These are phyloP conservation scores for Vaccinium corymbosum DNA, from an alignment of 148 eudicot species.

Conservation along the genomic window DNA sequence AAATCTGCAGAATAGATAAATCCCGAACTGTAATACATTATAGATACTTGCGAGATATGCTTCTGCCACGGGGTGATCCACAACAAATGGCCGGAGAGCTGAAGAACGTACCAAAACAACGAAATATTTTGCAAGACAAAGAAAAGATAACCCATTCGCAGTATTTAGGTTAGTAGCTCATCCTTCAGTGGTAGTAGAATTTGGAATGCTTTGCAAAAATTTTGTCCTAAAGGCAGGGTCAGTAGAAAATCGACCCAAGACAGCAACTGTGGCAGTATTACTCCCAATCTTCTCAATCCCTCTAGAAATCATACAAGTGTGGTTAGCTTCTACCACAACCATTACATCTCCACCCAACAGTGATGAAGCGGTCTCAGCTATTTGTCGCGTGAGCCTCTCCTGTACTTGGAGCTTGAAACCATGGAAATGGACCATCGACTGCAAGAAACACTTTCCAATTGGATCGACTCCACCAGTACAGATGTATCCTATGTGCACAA, in stretches of 20 bases:
- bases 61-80: neutral
- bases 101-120: neutral
- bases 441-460: constrained; percentile 46
- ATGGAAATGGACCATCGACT: constrained; percentile 72
- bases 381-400: constrained; percentile 87
- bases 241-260: constrained; percentile 75
- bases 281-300: constrained; percentile 94
- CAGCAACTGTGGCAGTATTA: constrained; percentile 79
- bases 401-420: constrained; percentile 96
- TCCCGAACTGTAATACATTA: neutral
- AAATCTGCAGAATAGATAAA: neutral
- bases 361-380: constrained; percentile 76
- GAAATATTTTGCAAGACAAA: neutral
- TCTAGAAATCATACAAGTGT: constrained; percentile 91
- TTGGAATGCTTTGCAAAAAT: constrained; percentile 66
- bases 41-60: neutral
- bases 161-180: constrained; percentile 8
- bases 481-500: constrained; percentile 78
- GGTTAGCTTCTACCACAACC: constrained; percentile 87
- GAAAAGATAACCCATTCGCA: neutral
- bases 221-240: constrained; percentile 59
- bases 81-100: neutral
- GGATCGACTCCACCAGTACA: constrained; percentile 33
- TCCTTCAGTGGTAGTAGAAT: constrained; percentile 18
- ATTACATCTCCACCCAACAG: constrained; percentile 72